Conservation (phyloP, 352 stramenopile species). For the Phytophthora podocarpi region DNA sequence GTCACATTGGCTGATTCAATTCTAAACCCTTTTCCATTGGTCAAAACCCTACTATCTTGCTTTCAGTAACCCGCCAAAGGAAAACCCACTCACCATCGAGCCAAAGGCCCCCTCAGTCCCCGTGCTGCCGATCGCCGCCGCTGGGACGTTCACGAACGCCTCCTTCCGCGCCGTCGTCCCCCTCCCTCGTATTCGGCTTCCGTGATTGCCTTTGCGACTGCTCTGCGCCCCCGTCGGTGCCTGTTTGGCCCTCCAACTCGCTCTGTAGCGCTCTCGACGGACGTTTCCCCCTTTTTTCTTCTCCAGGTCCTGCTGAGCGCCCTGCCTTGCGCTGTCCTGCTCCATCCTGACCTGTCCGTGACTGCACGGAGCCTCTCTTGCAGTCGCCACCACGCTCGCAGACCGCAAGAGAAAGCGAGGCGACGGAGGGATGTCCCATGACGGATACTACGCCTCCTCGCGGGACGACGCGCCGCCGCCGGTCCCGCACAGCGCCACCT, state of each 20-base stretch:
- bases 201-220: neutral
- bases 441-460: slow-evolving; percentile 60
- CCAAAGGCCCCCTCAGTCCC: slow-evolving; percentile 18
- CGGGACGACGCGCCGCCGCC: slow-evolving; percentile 37
- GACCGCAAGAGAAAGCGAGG: slow-evolving; percentile 66
- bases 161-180: neutral
- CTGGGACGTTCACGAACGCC: neutral
- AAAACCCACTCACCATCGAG: slow-evolving; percentile 11
- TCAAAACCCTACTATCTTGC: slow-evolving; percentile 4
- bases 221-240: neutral
- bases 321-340: too few relatives aligned
- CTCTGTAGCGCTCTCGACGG: neutral
- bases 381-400: slow-evolving; percentile 39
- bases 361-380: slow-evolving; percentile 19
- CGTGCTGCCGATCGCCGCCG: slow-evolving; percentile 5
- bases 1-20: slow-evolving; percentile 18
- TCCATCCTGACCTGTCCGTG: slow-evolving; percentile 17
- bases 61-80: neutral
- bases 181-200: neutral
- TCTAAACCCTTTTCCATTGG: slow-evolving; percentile 5
- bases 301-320: neutral
- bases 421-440: slow-evolving; percentile 65
- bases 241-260: neutral
- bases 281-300: slow-evolving; percentile 8
- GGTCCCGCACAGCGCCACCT: slow-evolving; percentile 33